A percentile compares a stretch with the other conserved stretches of the same genome.
Conservation (phyloP, 257 asterid species). For the Ehretia macrophylla region DNA sequence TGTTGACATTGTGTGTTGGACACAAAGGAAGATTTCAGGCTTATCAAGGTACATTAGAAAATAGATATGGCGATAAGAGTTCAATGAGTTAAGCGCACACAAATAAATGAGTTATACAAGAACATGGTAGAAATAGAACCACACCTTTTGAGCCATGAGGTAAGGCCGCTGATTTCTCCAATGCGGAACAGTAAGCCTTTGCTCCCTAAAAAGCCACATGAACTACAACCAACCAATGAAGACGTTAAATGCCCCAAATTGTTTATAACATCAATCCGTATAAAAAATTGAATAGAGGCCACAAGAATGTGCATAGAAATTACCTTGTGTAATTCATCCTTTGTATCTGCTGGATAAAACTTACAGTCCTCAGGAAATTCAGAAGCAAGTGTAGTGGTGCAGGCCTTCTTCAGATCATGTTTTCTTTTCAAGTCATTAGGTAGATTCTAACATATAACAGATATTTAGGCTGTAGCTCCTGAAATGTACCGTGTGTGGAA, state of each 20-base stretch:
- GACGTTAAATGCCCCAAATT: conserved; percentile 2
- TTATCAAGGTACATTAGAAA: no score
- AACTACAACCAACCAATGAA: conserved; percentile 45
- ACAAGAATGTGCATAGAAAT: background rate
- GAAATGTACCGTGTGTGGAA: background rate
- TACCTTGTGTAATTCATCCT: conserved; percentile 91
- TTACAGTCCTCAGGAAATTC: conserved; percentile 94
- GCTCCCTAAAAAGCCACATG: conserved; percentile 81
- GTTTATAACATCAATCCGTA: conserved; percentile 4
- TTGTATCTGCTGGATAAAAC: conserved; percentile 76
- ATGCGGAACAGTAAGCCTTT: conserved; percentile 67
- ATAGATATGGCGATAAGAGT: no score
- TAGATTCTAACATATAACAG: conserved; percentile 51
- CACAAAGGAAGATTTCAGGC: no score
- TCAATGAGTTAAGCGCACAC: no score
- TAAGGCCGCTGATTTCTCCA: conserved; percentile 86
- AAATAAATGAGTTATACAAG: no score
- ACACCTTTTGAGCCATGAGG: conserved; percentile 84
- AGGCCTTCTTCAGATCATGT: conserved; percentile 63
- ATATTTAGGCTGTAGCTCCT: conserved; percentile 2
- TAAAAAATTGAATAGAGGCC: background rate
- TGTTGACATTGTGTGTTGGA: no score
- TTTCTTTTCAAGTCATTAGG: conserved; percentile 63
- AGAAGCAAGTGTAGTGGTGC: conserved; percentile 60
- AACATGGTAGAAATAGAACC: background rate